Evolutionary conservation across 2,329 filamentous ascomycete species (phyloP), one percentile per base, ranked within the genome.

Genomic region (Colletotrichum graminicola): DNA sequence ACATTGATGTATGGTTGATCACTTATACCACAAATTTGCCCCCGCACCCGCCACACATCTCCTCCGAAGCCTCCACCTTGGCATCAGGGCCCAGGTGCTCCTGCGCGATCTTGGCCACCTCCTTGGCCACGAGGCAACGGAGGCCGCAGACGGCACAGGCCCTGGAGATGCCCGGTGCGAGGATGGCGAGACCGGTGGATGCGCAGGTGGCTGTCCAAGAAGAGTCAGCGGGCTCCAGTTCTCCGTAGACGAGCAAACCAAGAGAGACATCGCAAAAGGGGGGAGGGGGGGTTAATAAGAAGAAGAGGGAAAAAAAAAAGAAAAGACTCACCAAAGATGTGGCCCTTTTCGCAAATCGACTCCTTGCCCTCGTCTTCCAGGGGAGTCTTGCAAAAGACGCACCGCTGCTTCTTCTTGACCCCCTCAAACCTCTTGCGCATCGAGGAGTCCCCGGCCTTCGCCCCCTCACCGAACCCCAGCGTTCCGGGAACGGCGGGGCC

Each of bases 71-170:
- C 34, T 80, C 78, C 2, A 81, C 73, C 36, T 73, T 70, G 5
- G 77, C 76, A 1, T 77, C 78, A 0, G 74, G 64, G 0, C 78
- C 79, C 5, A 82, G 68, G 41, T 80, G 74, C 64, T 78, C 73
- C 43, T 75, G 71, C 2, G 80, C 80, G 16, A 83, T 76, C 29
- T 74, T 77, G 2, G 76, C 74, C 29, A 89, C 77, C 73, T 84
- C 82, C 5, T 82, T 79, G 0, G 82, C 77, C 56, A 84, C 82
- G 26, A 90, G 80, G 10, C 86, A 88, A 32, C 88, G 83, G 34
- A 83, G 77, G 21, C 84, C 84, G 74, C 88, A 90, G 2, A 90
- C 85, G 26, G 85, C 86, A 64, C 88, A 90, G 3, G 84, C 83
- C 43, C 84, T 81, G 0, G 88, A 89, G 57, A 86, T 82, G 3